Percentiles rank a stretch among this genome's conserved stretches.
Conservation (phyloP, 441 rosid species). For the Isatis lusitanica region DNA sequence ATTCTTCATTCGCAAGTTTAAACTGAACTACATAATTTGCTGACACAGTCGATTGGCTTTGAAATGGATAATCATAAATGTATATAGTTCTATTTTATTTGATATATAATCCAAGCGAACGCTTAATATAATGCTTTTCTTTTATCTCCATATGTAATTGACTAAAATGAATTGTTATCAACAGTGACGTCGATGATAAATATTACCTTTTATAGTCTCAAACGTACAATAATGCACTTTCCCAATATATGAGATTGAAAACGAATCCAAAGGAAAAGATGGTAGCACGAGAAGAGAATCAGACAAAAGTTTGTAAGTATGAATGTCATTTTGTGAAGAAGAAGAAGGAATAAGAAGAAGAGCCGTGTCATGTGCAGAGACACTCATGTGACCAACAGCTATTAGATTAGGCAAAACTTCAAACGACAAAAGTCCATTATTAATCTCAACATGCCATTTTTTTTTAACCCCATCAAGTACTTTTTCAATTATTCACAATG, state of each 20-base stretch:
- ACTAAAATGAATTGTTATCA: slow-evolving; percentile 16
- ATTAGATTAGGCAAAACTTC: slow-evolving; percentile 19
- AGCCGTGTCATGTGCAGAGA: slow-evolving; percentile 24
- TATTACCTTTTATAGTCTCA: slow-evolving; percentile 18
- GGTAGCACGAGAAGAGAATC: slow-evolving; percentile 17
- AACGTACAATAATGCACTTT: slow-evolving; percentile 37
- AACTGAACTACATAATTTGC: neutral
- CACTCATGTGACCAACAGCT: slow-evolving; percentile 38
- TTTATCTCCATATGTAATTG: neutral
- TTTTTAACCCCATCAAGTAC: neutral
- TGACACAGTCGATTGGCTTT: neutral
- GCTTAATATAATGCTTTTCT: neutral
- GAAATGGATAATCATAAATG: neutral
- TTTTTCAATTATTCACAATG: neutral
- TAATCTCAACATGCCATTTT: slow-evolving; percentile 16
- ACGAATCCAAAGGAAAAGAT: slow-evolving; percentile 29
- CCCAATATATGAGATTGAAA: slow-evolving; percentile 21
- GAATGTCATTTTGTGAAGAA: slow-evolving; percentile 29
- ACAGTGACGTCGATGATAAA: slow-evolving; percentile 20
- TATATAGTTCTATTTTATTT: neutral
- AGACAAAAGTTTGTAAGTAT: slow-evolving; percentile 29
- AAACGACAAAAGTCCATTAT: slow-evolving; percentile 29
- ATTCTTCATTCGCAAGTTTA: slow-evolving; percentile 6
- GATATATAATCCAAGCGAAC: neutral
- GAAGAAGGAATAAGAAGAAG: slow-evolving; percentile 10